These are phyloP conservation scores for Marasmius fiardii DNA, from an alignment of 1,284 basidiomycete genomes.

Conservation along the genomic window DNA sequence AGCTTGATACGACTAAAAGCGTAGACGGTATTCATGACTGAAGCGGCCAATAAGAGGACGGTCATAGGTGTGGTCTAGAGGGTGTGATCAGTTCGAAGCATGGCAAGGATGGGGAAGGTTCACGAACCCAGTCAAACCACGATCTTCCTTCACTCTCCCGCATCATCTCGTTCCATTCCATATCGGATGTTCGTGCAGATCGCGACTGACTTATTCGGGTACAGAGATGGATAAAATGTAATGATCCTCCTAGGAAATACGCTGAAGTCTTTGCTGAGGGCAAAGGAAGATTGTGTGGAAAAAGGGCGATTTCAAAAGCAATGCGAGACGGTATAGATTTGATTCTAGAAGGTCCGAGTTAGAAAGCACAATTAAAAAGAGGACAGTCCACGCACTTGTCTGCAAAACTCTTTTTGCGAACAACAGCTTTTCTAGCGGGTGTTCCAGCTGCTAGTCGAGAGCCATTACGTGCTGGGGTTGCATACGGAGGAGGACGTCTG, in stretches of 20 bases:
- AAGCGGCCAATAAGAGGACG: slow-evolving; percentile 45
- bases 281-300: slow-evolving; percentile 72
- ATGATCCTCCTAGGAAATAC: slow-evolving; percentile 54
- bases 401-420: slow-evolving; percentile 59
- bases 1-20: slow-evolving; percentile 63
- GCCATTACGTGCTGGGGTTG: slow-evolving; percentile 48
- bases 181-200: slow-evolving; percentile 56
- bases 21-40: slow-evolving; percentile 57
- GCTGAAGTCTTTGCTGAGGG: slow-evolving; percentile 64
- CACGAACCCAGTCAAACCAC: slow-evolving; percentile 78
- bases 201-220: slow-evolving; percentile 58
- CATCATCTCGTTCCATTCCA: slow-evolving; percentile 76
- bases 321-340: slow-evolving; percentile 62
- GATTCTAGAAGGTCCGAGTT: slow-evolving; percentile 36
- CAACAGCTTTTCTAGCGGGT: slow-evolving; percentile 41
- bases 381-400: slow-evolving; percentile 44
- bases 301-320: slow-evolving; percentile 69
- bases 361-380: slow-evolving; percentile 5
- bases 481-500: slow-evolving; percentile 65
- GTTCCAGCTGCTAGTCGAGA: slow-evolving; percentile 27
- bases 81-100: neutral
- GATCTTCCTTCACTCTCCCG: slow-evolving; percentile 56
- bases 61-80: slow-evolving; percentile 59
- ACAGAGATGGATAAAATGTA: slow-evolving; percentile 67
- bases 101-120: neutral